These are phyloP conservation scores for Ganoderma multipileum DNA, from an alignment of 1,284 basidiomycete species.

Conservation along the genomic window DNA sequence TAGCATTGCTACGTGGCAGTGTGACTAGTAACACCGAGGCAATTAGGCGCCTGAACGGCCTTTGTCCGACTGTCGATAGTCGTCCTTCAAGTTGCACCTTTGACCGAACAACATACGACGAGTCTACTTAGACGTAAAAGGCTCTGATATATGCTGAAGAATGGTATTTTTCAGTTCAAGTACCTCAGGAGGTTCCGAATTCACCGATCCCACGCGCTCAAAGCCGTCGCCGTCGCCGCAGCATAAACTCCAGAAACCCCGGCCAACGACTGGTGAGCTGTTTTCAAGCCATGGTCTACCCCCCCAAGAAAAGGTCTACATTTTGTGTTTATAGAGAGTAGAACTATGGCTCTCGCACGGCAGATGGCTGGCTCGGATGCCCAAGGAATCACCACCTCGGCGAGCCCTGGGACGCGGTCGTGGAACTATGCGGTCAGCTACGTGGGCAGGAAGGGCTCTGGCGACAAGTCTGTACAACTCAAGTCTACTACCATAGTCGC, in stretches of 20 bases:
- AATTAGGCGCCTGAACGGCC: no score
- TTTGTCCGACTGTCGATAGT: no score
- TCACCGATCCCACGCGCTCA: neutral
- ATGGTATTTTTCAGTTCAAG: neutral
- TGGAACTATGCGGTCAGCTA: neutral
- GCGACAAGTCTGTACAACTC: neutral
- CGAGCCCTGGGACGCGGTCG: neutral
- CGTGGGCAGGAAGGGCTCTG: neutral
- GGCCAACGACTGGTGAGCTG: neutral
- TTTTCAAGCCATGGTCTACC: neutral
- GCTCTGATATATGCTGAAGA: no score
- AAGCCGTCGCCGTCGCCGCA: neutral
- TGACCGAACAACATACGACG: no score
- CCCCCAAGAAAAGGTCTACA: neutral
- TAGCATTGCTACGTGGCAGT: no score
- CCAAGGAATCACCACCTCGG: neutral
- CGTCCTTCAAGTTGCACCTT: no score
- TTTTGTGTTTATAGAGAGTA: slow-evolving; percentile 10
- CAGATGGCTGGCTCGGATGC: neutral
- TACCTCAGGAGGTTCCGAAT: neutral
- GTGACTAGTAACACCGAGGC: no score
- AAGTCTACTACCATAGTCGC: neutral
- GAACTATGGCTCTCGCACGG: slow-evolving; percentile 19
- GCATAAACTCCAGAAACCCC: neutral
- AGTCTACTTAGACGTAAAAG: no score